Evolutionary conservation across 1,284 basidiomycete species (phyloP), one percentile per base, ranked within the genome.

Genomic region (Fomitopsis schrenkii): DNA sequence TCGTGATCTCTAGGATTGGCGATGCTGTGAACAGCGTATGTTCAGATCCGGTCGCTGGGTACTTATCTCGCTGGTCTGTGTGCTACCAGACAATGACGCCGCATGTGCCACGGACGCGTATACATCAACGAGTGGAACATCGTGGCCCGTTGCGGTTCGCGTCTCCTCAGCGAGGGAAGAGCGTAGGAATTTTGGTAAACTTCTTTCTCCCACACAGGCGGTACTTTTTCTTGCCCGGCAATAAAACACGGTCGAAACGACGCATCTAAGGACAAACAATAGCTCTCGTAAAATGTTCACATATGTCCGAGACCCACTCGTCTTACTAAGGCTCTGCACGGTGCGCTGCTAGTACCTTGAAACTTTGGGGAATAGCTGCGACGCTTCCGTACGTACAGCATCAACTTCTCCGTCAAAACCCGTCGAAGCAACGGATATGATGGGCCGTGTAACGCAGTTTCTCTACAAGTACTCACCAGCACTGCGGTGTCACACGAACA

Each of bases 1-100:
- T 54, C 35, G 14, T 54, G 52, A 54, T 54, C 52, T 54, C 52
- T 22, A 15, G 52, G 52, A 54, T 54, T 54, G 14, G 52, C 52
- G 35, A 54, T 38, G 33, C 52, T 54, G 35, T 50, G 48, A 50
- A 50, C 14, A 30, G 45, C 45, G 9, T 50, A 50, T 40, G 44
- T 28, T 22, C 35, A 38, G 52, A 54, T 54, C 52, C 35, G 52
- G 52, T 53, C 52, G 17, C 17, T 40, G 28, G 35, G n/a, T 33
- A 22, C 30, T 8, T 8, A 33, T n/a, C 45, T 26, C 12, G 14
- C n/a, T 26, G 3, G 8, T 7, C 12, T 33, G 48, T 9, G 17
- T 33, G 26, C 48, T 50, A n/a, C 28, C 7, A 26, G 14, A 33
- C 19, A 33, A 33, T 50, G 48, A 17, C 28, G 48, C 10, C 15